phyloP scores from a whole-genome alignment of 139 green algal species.

The Edaphochlamys debaryana region DNA sequence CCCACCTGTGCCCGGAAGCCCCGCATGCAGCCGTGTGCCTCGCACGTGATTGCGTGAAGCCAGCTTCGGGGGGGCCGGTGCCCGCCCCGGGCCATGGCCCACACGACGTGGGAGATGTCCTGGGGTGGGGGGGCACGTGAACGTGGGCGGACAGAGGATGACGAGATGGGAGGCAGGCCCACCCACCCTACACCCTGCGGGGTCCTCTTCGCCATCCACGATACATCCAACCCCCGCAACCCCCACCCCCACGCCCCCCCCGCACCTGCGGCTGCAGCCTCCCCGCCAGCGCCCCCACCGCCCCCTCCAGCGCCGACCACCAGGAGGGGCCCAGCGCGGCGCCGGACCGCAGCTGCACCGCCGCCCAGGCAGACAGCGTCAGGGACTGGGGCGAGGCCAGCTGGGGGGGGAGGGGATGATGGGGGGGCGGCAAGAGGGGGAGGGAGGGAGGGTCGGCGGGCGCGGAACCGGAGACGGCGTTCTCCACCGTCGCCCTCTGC shows the following conservation, averaged over 20 bases:
- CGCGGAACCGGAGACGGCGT: too few species aligned
- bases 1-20: conserved; percentile 34
- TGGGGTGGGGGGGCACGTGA: not conserved
- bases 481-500: too few species aligned
- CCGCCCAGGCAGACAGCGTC: conserved; percentile 14
- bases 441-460: not conserved
- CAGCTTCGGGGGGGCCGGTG: not conserved
- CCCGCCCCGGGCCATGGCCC: conserved; percentile 35
- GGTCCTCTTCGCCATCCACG: too few species aligned
- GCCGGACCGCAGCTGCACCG: not conserved
- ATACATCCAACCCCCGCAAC: too few species aligned
- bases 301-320: not conserved
- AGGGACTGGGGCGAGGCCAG: conserved; percentile 6
- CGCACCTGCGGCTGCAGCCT: conserved; percentile 16
- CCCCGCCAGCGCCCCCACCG: not conserved
- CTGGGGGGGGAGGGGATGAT: not conserved
- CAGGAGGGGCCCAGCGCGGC: too few species aligned
- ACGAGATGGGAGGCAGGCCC: too few species aligned
- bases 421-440: not conserved
- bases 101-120: conserved; percentile 44
- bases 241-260: too few species aligned
- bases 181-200: too few species aligned
- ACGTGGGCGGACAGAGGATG: too few species aligned
- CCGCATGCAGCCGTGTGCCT: not conserved
- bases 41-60: conserved; percentile 7